Base-by-base conservation (phyloP, 2,329 filamentous ascomycete species). In the Polytolypa hystricis region DNA sequence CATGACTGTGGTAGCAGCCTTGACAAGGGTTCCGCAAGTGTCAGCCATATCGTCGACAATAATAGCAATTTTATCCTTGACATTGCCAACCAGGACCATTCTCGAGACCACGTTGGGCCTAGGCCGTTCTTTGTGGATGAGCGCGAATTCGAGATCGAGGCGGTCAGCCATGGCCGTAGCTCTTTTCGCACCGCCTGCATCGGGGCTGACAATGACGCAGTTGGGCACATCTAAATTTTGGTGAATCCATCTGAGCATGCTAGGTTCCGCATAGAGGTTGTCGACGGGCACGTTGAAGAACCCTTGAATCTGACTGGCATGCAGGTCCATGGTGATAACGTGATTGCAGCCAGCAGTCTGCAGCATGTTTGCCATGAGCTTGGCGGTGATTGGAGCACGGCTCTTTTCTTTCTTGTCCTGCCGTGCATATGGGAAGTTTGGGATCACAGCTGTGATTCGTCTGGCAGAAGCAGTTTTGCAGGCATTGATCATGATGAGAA, bases 391-490 rank as follows among this genome's bases (percentile, higher is more conserved):
- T 27, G 91, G 89, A n/a, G 91, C 89, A 47, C 89, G 79, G 38
- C 82, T 91, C 69, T 84, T 83, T 67, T 94, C 87, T 66, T 96
- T 96, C 71, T 96, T 96, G 63, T 96, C 91, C 65, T 96, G 89
- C 33, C 89, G 79, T 10, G 89, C 87, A 56, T 96, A 96, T 18
- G 87, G 87, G 64, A 94, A 96, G 64, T 93, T 95, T 48, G 89
- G 89, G 35, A 95, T 83, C 46, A 95, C 84, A 45, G 86, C 89
- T 15, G 89, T 95, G 64, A 96, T 94, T 46, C 89, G 83, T 46
- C 87, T 79, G 9, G 89, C 89, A 23, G 79, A 83, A 28, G 81
- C 81, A 16, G 79, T 84, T 59, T 84, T 81, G 71, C 89, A 95
- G 45, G 89, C 89, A 57, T 93, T 93, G 62, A 95, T 93, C 79